Conservation (phyloP, 495 filamentous ascomycete genomes). For the Neurospora pannonica region DNA sequence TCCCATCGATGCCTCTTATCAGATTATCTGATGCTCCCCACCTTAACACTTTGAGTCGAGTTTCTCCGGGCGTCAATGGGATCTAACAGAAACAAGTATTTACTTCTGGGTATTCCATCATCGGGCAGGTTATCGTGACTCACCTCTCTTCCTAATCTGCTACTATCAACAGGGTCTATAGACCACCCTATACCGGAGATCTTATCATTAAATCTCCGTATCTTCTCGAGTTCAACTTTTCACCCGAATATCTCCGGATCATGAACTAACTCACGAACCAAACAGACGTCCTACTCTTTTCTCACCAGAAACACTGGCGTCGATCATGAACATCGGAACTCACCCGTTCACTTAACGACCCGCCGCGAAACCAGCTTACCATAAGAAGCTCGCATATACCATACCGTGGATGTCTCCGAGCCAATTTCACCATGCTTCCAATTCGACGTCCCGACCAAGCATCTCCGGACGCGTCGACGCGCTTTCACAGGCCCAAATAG, state of each 20-base stretch:
- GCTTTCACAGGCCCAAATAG: background rate
- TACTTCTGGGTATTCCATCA: background rate
- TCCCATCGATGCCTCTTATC: background rate
- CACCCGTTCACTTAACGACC: background rate
- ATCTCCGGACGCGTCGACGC: background rate
- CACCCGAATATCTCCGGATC: background rate
- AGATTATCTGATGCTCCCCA: background rate
- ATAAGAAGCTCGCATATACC: background rate
- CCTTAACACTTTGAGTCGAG: background rate
- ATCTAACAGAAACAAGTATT: background rate
- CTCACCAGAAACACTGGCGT: background rate
- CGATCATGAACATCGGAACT: background rate
- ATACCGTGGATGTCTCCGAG: background rate
- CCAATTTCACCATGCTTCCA: background rate
- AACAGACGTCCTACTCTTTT: background rate
- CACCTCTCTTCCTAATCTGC: background rate
- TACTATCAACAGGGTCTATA: background rate
- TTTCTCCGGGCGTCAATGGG: no score
- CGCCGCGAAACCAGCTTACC: background rate
- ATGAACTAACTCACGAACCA: background rate
- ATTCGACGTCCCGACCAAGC: background rate
- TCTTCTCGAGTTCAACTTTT: background rate
- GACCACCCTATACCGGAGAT: background rate
- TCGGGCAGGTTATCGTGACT: background rate
- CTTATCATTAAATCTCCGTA: background rate